Evolutionary conservation across 2,329 filamentous ascomycete genomes (phyloP), one percentile per base, ranked within the genome.

Genomic region (Lasiodiplodia sp.): DNA sequence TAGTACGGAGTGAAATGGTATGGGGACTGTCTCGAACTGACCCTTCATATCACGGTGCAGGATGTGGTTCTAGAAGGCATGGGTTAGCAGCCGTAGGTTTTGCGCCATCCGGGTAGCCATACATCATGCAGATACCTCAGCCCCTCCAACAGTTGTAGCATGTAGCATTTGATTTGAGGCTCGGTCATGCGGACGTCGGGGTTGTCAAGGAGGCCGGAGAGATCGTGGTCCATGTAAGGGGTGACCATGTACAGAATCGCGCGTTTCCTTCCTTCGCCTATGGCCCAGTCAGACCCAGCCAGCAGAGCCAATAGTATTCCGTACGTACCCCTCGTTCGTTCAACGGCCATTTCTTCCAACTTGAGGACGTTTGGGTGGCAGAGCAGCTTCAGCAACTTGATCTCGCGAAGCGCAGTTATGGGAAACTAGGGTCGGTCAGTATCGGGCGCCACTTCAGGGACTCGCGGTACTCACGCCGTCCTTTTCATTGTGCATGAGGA

Each of bases 401-500:
- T 97, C 80, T 99, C 96, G 77, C 96, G 92, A 56, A 99, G 87
- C 7, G 96, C 95, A 0, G 96, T 99, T 71, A 99, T 99, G n/a
- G 96, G 96, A 74, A 99, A 99, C 84, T 92, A 72, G 73, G 7
- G 18, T 7, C 14, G 4, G 58, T 68, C 12, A 68, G 51, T 16
- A 18, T 1, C 25, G 3, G 34, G 18, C 38, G 31, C 10, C 25
- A 11, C 71, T 74, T 71, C 66, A 63, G 64, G 55, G 25, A 60
- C 18, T 28, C 25, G 38, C 38, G 31, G 55, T 18, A 65, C 89
- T 74, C 81, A 92, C 90, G 62, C 96, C 96, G 81, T 99, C 96
- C 79, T 97, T 98, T 83, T 99, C 96, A 79, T 98, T 97, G 79
- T 98, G 96, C 92, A 98, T 97, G 72, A 99, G 89, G 73, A 99